Conservation (phyloP, 805 yeast species). For the Myxozyma monticola region DNA sequence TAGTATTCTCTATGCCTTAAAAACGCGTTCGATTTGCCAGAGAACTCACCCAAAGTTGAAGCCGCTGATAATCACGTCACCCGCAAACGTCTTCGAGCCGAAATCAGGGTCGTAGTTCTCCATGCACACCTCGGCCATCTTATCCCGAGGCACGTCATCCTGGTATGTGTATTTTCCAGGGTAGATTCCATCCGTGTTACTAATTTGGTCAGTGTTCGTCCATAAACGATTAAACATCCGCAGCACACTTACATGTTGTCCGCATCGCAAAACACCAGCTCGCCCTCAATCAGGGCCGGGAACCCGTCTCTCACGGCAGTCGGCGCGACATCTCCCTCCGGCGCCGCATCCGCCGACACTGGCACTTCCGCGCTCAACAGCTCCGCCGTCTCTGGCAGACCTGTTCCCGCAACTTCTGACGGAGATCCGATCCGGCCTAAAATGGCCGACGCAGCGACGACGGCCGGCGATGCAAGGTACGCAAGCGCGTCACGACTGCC, state of each 20-base stretch:
- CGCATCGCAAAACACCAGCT: conserved; percentile 91
- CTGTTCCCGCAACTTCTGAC: conserved; percentile 67
- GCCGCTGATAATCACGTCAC: conserved; percentile 89
- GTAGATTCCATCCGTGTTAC: conserved; percentile 97
- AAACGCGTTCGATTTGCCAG: too few relatives aligned
- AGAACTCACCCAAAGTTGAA: conserved; percentile 72
- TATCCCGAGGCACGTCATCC: conserved; percentile 91
- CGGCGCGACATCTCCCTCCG: conserved; percentile 43
- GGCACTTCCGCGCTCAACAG: conserved; percentile 35
- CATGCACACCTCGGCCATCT: conserved; percentile 99
- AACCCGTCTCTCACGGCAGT: conserved; percentile 86
- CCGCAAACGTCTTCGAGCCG: conserved; percentile 72
- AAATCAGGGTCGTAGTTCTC: conserved; percentile 95
- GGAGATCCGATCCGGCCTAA: conserved; percentile 92
- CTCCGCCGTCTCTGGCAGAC: conserved; percentile 38
- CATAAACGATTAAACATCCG: background rate
- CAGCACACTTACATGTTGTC: conserved; percentile 48
- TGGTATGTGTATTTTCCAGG: conserved; percentile 99
- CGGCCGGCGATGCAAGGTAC: conserved; percentile 94
- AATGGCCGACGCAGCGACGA: conserved; percentile 98
- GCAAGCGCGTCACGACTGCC: conserved; percentile 97
- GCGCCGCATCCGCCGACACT: conserved; percentile 40
- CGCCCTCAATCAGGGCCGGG: conserved; percentile 88
- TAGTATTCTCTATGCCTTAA: too few relatives aligned
- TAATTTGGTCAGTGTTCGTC: conserved; percentile 44